These are phyloP conservation scores for Corylus avellana DNA, from an alignment of 306 rosid species.

Conservation along the genomic window DNA sequence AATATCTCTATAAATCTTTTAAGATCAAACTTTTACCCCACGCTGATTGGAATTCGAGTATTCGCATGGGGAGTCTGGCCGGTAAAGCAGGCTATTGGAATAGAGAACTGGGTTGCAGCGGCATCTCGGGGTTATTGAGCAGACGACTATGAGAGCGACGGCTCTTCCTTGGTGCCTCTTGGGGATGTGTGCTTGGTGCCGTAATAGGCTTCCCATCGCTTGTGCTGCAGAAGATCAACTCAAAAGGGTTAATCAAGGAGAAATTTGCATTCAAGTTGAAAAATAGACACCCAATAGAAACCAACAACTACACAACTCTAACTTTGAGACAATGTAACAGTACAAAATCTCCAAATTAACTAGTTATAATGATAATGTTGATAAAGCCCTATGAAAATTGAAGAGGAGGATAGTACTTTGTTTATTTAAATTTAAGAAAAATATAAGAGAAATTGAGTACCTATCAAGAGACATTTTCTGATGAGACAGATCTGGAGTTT, in stretches of 20 bases:
- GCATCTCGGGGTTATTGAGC: too few species aligned
- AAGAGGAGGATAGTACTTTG: too few species aligned
- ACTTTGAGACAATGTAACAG: neutral
- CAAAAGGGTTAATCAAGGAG: neutral
- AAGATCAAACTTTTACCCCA: too few species aligned
- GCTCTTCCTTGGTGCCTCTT: too few species aligned
- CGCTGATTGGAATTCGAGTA: too few species aligned
- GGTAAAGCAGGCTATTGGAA: too few species aligned
- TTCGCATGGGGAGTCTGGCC: too few species aligned
- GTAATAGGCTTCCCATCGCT: constrained; percentile 50
- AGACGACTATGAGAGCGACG: too few species aligned
- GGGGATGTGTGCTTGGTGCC: too few species aligned
- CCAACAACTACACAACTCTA: neutral
- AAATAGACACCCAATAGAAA: neutral
- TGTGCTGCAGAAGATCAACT: constrained; percentile 48
- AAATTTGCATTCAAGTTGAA: neutral
- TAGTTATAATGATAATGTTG: neutral
- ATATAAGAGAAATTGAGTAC: constrained; percentile 18
- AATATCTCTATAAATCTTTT: too few species aligned
- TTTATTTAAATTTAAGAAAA: neutral
- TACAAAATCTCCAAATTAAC: neutral
- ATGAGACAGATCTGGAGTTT: constrained; percentile 56
- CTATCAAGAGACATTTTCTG: constrained; percentile 67
- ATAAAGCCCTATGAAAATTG: too few species aligned
- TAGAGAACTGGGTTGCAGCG: too few species aligned